Evolutionary conservation across 805 yeast genomes (phyloP), one percentile per base, ranked within the genome.

Genomic region (Ogataea sp.): DNA sequence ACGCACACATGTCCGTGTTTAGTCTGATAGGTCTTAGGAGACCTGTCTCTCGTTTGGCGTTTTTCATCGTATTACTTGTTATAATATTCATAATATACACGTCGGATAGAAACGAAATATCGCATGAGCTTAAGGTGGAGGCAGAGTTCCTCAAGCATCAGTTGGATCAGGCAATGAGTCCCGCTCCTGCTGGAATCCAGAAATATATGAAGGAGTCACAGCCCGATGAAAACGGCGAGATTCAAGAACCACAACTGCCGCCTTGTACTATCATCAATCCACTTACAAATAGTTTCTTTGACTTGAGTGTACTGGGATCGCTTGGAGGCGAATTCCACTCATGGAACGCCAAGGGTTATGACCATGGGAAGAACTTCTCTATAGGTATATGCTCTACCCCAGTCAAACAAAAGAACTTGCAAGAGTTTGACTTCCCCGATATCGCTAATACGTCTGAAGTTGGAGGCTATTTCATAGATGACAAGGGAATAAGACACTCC

Each of bases 251-350:
- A 3, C 14, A 17, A 57, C 85, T 96, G 36, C 80, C 74, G 32
- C 95, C 93, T 50, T 93, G 86, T 5, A 71, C 73, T 14, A 58
- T 56, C 50, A 93, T 79, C 58, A 93, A 73, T 50, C 85, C 95
- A 20, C 65, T 63, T 20, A 96, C 96, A 56, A 90, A 93, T 37
- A 67, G 61, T 36, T 72, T 67, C 43, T 71, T 64, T 40, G 76
- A 73, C 43, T 52, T 72, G 20, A 43, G 70, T 2, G 60, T 67
- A 2, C 53, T 72, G 36, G 58, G 67, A 3, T 47, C 58, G 14
- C 18, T 49, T 21, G 54, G 57, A 1, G 58, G 60, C 11, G 43
- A 53, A 34, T 45, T 56, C 4, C 57, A 61, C 44, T 73, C 80
- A 20, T 85, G 89, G 86, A 59, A 67, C 30, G 78, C 89, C 3